Evolutionary conservation across 805 yeast genomes (phyloP).

Genomic region (Yamadazyma nakazawae): DNA sequence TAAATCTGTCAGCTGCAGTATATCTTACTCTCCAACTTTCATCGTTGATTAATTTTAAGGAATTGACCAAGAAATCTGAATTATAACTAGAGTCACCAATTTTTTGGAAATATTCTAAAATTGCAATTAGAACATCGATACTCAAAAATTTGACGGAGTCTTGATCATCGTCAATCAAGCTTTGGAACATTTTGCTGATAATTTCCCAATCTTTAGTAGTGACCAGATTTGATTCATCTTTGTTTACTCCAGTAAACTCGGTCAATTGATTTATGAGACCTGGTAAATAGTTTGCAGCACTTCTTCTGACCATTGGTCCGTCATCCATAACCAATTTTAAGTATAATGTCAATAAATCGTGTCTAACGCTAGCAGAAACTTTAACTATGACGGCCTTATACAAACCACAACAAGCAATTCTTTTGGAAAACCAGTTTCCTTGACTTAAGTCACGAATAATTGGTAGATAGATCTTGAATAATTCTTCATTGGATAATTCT

Average conservation of each 20-base stretch:
- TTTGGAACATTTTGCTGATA: conserved; percentile 77
- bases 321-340: conserved; percentile 79
- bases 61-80: conserved; percentile 58
- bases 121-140: conserved; percentile 82
- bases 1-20: conserved; percentile 95
- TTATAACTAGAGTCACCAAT: conserved; percentile 57
- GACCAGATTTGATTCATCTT: conserved; percentile 35
- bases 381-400: conserved; percentile 66
- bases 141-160: conserved; percentile 91
- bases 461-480: conserved; percentile 66
- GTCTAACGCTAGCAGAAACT: conserved; percentile 53
- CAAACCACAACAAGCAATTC: conserved; percentile 88
- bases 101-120: conserved; percentile 63
- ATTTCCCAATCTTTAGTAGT: conserved; percentile 70
- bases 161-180: conserved; percentile 78
- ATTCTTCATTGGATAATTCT: conserved; percentile 60
- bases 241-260: conserved; percentile 32
- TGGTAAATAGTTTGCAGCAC: conserved; percentile 87
- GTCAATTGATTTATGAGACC: conserved; percentile 56
- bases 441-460: conserved; percentile 73
- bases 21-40: conserved; percentile 98
- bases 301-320: conserved; percentile 96
- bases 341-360: conserved; percentile 63
- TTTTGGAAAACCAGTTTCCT: conserved; percentile 92
- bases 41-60: conserved; percentile 74